Evolutionary conservation across 495 filamentous ascomycete species (phyloP).

Genomic region (Amorphotheca resinae): DNA sequence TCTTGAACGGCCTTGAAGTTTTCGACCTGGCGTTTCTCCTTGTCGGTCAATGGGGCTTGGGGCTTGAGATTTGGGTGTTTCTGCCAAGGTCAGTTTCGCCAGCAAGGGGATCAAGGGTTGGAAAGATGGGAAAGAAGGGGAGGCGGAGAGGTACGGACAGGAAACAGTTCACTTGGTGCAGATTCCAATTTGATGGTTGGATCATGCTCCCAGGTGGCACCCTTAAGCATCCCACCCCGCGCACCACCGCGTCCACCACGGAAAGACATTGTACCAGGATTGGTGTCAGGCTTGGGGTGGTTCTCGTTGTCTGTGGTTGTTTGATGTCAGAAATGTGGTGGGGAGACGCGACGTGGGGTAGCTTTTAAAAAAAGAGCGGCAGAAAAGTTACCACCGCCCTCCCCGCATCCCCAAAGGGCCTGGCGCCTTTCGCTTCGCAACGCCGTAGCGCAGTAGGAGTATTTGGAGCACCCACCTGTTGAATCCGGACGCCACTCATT

Average conservation of each 20-base stretch:
- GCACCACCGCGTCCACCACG: constrained; percentile 26
- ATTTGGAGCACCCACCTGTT: too few species aligned
- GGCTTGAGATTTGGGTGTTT: constrained; percentile 29
- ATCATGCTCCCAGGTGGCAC: constrained; percentile 23
- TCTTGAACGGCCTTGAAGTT: constrained; percentile 35
- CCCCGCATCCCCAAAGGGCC: too few species aligned
- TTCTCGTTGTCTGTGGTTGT: neutral
- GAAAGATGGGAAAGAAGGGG: too few species aligned
- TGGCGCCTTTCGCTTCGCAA: too few species aligned
- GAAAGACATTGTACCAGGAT: constrained; percentile 5
- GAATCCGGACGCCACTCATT: too few species aligned
- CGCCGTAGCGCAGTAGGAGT: too few species aligned
- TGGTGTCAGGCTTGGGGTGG: constrained; percentile 1
- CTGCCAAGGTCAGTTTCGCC: constrained; percentile 5
- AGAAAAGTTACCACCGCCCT: neutral
- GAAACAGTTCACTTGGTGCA: constrained; percentile 31
- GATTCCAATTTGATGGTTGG: constrained; percentile 27
- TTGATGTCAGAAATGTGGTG: constrained; percentile 6
- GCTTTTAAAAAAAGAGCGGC: neutral
- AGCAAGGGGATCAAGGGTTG: neutral
- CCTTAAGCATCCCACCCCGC: constrained; percentile 18
- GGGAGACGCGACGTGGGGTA: neutral
- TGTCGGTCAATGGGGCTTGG: constrained; percentile 25
- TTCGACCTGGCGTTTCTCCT: constrained; percentile 31
- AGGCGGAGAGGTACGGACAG: constrained; percentile 23